Evolutionary conservation across 106 monocot genomes (phyloP).

Genomic region (Triglochin maritima): DNA sequence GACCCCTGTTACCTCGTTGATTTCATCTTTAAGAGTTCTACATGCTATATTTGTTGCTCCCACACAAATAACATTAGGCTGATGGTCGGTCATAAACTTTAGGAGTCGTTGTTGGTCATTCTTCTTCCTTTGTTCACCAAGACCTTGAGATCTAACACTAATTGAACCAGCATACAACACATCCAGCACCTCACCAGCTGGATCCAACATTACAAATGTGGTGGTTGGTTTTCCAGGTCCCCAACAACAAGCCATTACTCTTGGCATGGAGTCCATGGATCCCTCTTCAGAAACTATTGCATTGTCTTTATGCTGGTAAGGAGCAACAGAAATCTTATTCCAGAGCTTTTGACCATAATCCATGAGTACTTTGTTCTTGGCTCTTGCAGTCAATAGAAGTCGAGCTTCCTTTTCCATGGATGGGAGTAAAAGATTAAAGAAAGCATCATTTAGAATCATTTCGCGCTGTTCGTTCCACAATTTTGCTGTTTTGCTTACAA

Average conservation of each 20-base stretch:
- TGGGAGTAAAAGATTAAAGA: slow-evolving; percentile 61
- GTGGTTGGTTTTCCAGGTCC: slow-evolving; percentile 91
- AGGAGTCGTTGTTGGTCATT: slow-evolving; percentile 73
- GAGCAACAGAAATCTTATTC: slow-evolving; percentile 84
- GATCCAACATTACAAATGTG: slow-evolving; percentile 93
- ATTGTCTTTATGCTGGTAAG: slow-evolving; percentile 46
- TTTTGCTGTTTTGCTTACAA: slow-evolving; percentile 73
- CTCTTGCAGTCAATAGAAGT: slow-evolving; percentile 48
- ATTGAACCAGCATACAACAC: slow-evolving; percentile 88
- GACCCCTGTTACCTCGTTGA: slow-evolving; percentile 59
- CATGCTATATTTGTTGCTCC: slow-evolving; percentile 75
- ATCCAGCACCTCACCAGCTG: slow-evolving; percentile 89
- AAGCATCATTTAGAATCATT: slow-evolving; percentile 72
- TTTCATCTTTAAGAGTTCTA: slow-evolving; percentile 82
- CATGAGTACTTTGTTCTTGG: slow-evolving; percentile 71
- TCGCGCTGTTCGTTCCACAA: slow-evolving; percentile 86
- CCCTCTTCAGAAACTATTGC: slow-evolving; percentile 47
- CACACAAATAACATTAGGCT: slow-evolving; percentile 75
- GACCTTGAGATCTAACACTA: slow-evolving; percentile 59
- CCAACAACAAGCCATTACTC: slow-evolving; percentile 93
- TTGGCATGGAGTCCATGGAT: slow-evolving; percentile 41
- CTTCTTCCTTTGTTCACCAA: slow-evolving; percentile 74
- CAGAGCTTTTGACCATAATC: slow-evolving; percentile 85
- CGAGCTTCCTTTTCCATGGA: slow-evolving; percentile 95
- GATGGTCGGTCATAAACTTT: slow-evolving; percentile 87